Percentiles rank a stretch among this genome's conserved stretches.
phyloP scores from a whole-genome alignment of 805 yeast genomes.

The Saturnispora saitoi region DNA sequence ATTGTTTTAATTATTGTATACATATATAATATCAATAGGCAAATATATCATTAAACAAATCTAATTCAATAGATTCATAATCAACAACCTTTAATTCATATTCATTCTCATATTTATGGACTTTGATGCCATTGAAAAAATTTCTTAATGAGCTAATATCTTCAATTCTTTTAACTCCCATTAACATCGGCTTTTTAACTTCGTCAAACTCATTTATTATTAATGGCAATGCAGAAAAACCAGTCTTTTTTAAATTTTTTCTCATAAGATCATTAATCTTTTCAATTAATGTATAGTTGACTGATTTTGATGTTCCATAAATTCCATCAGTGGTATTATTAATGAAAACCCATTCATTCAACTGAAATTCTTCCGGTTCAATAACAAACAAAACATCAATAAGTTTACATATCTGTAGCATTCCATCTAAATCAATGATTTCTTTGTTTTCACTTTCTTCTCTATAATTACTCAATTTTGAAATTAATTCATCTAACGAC shows the following conservation, averaged over 20 bases:
- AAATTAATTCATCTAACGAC: constrained; percentile 35
- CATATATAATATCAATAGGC: not conserved
- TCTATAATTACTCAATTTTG: constrained; percentile 9
- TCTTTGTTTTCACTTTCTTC: constrained; percentile 9
- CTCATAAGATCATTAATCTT: constrained; percentile 20
- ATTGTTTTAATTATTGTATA: constrained; percentile 7
- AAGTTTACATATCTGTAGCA: constrained; percentile 63
- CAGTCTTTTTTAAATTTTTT: not conserved
- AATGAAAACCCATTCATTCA: constrained; percentile 80
- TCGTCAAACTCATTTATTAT: not conserved
- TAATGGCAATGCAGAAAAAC: not conserved
- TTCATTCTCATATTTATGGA: constrained; percentile 55
- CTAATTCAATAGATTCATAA: constrained; percentile 40
- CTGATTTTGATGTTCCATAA: constrained; percentile 14
- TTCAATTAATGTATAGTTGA: constrained; percentile 30
- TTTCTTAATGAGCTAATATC: constrained; percentile 42
- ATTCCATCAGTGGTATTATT: constrained; percentile 40
- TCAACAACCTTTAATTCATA: constrained; percentile 44
- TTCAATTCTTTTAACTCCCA: constrained; percentile 33
- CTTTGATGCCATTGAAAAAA: constrained; percentile 60
- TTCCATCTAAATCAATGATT: constrained; percentile 30
- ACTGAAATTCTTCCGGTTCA: constrained; percentile 67
- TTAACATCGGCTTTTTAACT: constrained; percentile 36
- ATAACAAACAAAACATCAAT: constrained; percentile 65
- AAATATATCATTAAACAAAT: constrained; percentile 48